Evolutionary conservation across 805 yeast genomes (phyloP).

Genomic region (Wickerhamiella dianesei): DNA sequence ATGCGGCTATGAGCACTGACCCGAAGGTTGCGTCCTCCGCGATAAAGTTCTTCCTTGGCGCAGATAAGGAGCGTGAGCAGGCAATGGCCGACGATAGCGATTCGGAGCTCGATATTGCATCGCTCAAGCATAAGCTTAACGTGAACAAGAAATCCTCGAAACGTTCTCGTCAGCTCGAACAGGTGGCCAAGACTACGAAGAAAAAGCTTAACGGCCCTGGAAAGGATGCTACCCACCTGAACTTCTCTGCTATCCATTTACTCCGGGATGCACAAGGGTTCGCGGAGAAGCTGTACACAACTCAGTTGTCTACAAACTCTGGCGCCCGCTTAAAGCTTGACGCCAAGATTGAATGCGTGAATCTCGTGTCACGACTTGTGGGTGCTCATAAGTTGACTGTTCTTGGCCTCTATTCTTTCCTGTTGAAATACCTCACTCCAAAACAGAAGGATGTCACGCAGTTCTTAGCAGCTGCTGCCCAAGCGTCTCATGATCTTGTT

Average conservation of each 20-base stretch:
- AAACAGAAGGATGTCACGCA: slow-evolving; percentile 91
- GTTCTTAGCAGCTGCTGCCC: slow-evolving; percentile 93
- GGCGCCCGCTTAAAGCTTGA: slow-evolving; percentile 66
- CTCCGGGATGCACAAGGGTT: slow-evolving; percentile 96
- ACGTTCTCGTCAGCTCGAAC: slow-evolving; percentile 66
- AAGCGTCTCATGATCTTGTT: slow-evolving; percentile 89
- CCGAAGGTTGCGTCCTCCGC: slow-evolving; percentile 81
- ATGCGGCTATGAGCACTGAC: slow-evolving; percentile 82
- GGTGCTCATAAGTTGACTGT: slow-evolving; percentile 92
- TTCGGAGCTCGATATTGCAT: slow-evolving; percentile 45
- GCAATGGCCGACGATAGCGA: slow-evolving; percentile 64
- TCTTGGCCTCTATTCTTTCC: slow-evolving; percentile 76
- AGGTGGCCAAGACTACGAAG: slow-evolving; percentile 55
- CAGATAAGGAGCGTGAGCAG: slow-evolving; percentile 86
- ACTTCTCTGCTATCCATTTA: slow-evolving; percentile 88
- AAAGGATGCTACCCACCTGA: slow-evolving; percentile 55
- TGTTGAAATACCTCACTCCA: slow-evolving; percentile 83
- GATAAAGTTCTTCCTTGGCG: slow-evolving; percentile 81
- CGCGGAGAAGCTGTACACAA: slow-evolving; percentile 69
- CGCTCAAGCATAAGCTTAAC: slow-evolving; percentile 66
- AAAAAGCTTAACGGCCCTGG: slow-evolving; percentile 35
- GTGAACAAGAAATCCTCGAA: slow-evolving; percentile 73
- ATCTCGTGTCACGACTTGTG: slow-evolving; percentile 70
- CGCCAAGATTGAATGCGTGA: slow-evolving; percentile 79
- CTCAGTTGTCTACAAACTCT: slow-evolving; percentile 39